phyloP scores from a whole-genome alignment of 2,329 filamentous ascomycete species.

The Furcasterigmium sp. region DNA sequence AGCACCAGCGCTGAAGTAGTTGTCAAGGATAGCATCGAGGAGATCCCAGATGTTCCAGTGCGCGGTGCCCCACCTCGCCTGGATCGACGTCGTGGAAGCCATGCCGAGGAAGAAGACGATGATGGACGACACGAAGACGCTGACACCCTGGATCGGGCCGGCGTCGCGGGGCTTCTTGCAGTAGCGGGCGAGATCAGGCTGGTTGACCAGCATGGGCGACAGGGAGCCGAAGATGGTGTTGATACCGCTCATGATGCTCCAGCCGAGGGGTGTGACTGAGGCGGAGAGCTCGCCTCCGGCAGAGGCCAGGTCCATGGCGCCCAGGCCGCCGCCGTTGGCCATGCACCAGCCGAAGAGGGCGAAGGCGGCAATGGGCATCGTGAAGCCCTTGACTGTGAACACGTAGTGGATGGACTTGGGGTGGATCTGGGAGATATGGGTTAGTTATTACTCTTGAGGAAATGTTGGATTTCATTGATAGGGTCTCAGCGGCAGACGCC shows the following conservation, averaged over 20 bases:
- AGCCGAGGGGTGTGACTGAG: conserved; percentile 22
- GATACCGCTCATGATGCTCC: conserved; percentile 30
- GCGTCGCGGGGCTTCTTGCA: conserved; percentile 23
- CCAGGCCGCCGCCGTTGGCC: conserved; percentile 17
- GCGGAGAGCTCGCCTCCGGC: conserved; percentile 17
- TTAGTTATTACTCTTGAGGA: no score
- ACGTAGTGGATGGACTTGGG: conserved; percentile 26
- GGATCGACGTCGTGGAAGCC: conserved; percentile 23
- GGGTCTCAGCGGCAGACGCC: no score
- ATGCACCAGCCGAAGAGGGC: conserved; percentile 29
- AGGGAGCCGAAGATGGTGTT: conserved; percentile 30
- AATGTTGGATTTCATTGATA: no score
- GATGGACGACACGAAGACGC: conserved; percentile 17
- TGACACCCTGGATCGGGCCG: conserved; percentile 20
- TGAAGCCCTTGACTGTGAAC: conserved; percentile 27
- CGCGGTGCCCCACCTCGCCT: conserved; percentile 26
- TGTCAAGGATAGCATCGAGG: conserved; percentile 27
- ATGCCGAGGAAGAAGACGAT: conserved; percentile 23
- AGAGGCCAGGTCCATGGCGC: conserved; percentile 18
- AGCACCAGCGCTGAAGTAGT: conserved; percentile 22
- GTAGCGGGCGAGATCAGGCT: conserved; percentile 30
- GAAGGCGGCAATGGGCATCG: conserved; percentile 27
- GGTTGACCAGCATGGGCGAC: conserved; percentile 27
- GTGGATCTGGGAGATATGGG: no score
- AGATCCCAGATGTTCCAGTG: conserved; percentile 32